Base-by-base conservation (phyloP, 164 flowering plant genomes). In the Amborella trichopoda region DNA sequence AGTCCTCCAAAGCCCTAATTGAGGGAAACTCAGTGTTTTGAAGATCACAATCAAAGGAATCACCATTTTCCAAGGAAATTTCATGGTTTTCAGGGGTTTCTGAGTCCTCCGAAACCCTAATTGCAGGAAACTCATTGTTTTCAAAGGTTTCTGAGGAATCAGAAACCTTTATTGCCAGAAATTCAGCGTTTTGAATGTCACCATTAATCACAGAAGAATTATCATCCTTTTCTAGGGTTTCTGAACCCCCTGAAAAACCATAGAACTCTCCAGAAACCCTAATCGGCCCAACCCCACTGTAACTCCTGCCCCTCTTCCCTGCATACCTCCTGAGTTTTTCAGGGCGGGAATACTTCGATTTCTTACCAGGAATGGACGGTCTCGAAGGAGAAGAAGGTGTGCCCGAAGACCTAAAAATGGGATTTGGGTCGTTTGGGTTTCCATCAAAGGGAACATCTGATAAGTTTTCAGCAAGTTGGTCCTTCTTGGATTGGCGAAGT, bases 311-410 rank as follows among this genome's bases (percentile, higher is more conserved):
- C n/a, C n/a, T n/a, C n/a, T n/a, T n/a, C n/a, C n/a, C n/a, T n/a
- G n/a, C n/a, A n/a, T n/a, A n/a, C n/a, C n/a, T n/a, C n/a, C n/a
- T n/a, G n/a, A n/a, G n/a, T n/a, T n/a, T n/a, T n/a, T n/a, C n/a
- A n/a, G n/a, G n/a, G n/a, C 75, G 77, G 45, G 94, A 79, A 58
- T 85, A 80, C 52, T 89, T 89, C 20, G 94, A 85, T 6, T 26
- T 26, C 26, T 65, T 74, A 0, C 87, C 94, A 3, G 93, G 90
- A 38, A 89, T 78, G 14, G 97, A 81, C 52, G 91, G 66, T 2
- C 56, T 50, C 13, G 87, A 83, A 3, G 93, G 89, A 16, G 75
- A 47, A 5, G 93, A 84, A 18, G 87, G 91, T 4, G 87, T 82
- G 28, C 93, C 93, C 3, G 55, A 27, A 44, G 97, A 88, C 41